Conservation (phyloP, 192 early-diverging fungal genomes). For the Coemansia reversa region DNA sequence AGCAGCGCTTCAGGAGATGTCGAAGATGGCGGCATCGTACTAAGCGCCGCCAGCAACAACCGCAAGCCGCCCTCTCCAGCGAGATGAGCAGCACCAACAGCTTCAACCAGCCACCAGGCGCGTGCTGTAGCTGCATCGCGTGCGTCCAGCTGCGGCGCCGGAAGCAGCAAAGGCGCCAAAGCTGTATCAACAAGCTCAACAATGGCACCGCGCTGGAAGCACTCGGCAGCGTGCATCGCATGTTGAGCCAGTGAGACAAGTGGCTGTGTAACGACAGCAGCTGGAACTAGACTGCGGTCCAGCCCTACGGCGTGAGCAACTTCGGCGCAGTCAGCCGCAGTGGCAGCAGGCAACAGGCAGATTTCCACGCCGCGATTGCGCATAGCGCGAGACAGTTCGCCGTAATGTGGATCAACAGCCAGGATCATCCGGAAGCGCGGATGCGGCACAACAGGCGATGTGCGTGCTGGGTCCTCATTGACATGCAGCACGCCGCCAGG, state of each 20-base stretch:
- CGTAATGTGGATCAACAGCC: constrained; percentile 88
- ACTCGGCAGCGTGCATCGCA: constrained; percentile 34
- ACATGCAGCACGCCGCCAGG: constrained; percentile 82
- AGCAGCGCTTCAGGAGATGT: not conserved
- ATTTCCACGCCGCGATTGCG: constrained; percentile 97
- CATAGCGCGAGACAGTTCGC: constrained; percentile 96
- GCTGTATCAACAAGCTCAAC: not conserved
- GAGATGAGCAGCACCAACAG: not conserved
- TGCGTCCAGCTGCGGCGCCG: constrained; percentile 15
- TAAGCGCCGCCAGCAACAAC: constrained; percentile 31
- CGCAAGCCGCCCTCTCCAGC: constrained; percentile 13
- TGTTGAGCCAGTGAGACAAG: constrained; percentile 31
- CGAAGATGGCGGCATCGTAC: constrained; percentile 14
- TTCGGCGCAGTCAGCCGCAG: not conserved
- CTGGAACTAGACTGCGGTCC: no score
- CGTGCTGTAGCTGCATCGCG: constrained; percentile 11
- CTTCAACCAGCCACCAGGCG: constrained; percentile 39
- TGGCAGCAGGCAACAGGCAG: constrained; percentile 33
- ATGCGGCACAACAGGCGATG: constrained; percentile 70
- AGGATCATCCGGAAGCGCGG: constrained; percentile 93
- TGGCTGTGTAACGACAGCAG: not conserved
- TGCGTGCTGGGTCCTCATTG: constrained; percentile 78
- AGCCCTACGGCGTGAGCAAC: not conserved
- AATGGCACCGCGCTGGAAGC: constrained; percentile 36
- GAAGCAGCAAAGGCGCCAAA: not conserved